Percentiles rank a stretch among this genome's conserved stretches.
These are phyloP conservation scores for Taiozyma onychis DNA, from an alignment of 1,139 yeast genomes.

Conservation along the genomic window DNA sequence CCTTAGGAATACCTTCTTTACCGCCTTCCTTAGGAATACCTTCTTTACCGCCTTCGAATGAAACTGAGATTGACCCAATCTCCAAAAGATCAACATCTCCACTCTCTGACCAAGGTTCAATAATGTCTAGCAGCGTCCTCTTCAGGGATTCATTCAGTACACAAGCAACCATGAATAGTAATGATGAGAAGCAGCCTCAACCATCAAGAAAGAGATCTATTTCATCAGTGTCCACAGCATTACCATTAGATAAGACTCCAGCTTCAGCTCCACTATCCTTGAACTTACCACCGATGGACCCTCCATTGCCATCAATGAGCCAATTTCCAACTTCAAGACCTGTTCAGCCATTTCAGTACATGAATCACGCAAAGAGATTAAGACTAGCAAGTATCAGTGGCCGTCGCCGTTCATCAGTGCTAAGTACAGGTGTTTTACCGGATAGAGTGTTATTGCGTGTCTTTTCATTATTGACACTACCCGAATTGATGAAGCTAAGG, in stretches of 20 bases:
- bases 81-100: constrained; percentile 8
- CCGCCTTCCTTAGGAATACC: neutral
- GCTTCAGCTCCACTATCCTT: constrained; percentile 13
- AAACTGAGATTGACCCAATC: constrained; percentile 3
- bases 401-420: constrained; percentile 49
- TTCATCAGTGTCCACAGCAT: constrained; percentile 5
- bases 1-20: neutral
- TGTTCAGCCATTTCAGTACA: constrained; percentile 35
- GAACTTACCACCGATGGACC: constrained; percentile 35
- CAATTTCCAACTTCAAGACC: constrained; percentile 26
- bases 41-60: neutral
- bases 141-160: neutral
- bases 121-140: neutral
- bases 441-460: constrained; percentile 49
- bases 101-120: constrained; percentile 1
- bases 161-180: neutral
- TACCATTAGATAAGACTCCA: constrained; percentile 5
- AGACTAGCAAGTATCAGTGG: constrained; percentile 37
- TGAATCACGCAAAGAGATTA: constrained; percentile 48
- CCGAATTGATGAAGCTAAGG: constrained; percentile 52
- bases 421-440: constrained; percentile 52
- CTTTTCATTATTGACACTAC: constrained; percentile 47
- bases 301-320: constrained; percentile 31
- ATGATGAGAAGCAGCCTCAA: neutral
- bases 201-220: constrained; percentile 8